Percentiles rank a stretch among this genome's conserved stretches.
These are phyloP conservation scores for Aspergillus hiratsukae DNA, from an alignment of 2,329 filamentous ascomycete species.

Conservation along the genomic window DNA sequence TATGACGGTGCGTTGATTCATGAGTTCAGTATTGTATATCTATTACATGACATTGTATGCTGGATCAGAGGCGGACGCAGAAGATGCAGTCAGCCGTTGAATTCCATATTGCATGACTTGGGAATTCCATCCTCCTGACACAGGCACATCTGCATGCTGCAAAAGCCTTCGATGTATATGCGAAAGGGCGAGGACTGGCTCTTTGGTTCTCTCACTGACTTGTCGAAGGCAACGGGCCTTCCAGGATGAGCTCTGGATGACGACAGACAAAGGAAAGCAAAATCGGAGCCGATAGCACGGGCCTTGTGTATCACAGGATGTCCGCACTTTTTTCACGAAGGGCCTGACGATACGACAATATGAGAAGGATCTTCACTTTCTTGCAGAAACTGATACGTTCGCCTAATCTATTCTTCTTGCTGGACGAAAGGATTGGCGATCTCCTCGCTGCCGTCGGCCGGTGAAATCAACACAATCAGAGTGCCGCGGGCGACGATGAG, in stretches of 20 bases:
- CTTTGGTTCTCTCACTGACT: not conserved
- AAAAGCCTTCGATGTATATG: not conserved
- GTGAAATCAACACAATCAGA: slow-evolving; percentile 85
- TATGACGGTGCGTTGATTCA: not conserved
- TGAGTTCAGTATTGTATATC: not conserved
- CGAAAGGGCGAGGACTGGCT: not conserved
- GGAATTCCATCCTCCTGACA: not conserved
- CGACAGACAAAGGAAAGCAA: not conserved
- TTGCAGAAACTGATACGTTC: not conserved
- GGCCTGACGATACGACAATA: not conserved
- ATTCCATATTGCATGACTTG: not conserved
- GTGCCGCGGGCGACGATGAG: slow-evolving; percentile 89
- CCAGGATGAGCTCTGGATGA: not conserved
- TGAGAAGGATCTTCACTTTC: not conserved
- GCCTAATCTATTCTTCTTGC: slow-evolving; percentile 55
- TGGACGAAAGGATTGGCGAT: slow-evolving; percentile 91
- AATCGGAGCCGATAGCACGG: not conserved
- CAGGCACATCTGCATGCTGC: not conserved
- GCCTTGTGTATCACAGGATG: not conserved
- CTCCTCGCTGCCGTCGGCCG: slow-evolving; percentile 89
- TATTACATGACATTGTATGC: not conserved
- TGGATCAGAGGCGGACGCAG: not conserved
- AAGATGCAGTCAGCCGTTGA: not conserved
- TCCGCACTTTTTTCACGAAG: not conserved
- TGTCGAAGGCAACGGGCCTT: not conserved